Conservation (phyloP, 805 yeast species). For the Saccharomycopsis sp. region DNA sequence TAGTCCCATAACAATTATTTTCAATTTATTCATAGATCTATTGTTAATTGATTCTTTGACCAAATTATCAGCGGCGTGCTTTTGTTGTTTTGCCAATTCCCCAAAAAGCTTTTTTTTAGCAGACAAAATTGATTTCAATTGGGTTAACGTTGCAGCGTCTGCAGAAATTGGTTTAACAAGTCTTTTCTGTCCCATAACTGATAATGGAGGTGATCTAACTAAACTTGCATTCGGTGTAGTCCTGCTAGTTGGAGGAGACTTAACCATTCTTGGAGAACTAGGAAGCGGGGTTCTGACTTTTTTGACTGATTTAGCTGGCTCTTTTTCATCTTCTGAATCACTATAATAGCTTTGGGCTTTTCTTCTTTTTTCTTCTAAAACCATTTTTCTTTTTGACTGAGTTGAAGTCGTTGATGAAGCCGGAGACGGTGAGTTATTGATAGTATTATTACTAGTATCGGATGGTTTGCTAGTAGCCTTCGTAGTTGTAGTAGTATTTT, state of each 20-base stretch:
- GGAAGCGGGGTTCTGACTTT: too few relatives aligned
- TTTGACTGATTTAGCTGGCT: background rate
- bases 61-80: slow-evolving; percentile 14
- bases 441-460: background rate
- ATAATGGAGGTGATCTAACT: too few relatives aligned
- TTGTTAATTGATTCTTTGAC: slow-evolving; percentile 3
- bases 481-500: background rate
- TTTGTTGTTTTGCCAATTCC: slow-evolving; percentile 9
- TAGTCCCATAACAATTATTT: slow-evolving; percentile 1
- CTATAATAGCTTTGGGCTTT: slow-evolving; percentile 1
- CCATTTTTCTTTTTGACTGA: background rate
- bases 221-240: too few relatives aligned
- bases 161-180: too few relatives aligned
- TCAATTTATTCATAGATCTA: background rate
- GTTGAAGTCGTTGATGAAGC: too few relatives aligned
- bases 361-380: background rate
- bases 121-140: too few relatives aligned
- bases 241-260: too few relatives aligned
- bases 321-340: slow-evolving; percentile 8
- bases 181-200: too few relatives aligned
- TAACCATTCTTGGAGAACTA: too few relatives aligned
- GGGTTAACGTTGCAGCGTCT: too few relatives aligned
- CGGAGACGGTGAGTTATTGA: too few relatives aligned
- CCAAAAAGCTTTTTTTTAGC: slow-evolving; percentile 3
- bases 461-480: background rate